A percentile compares a stretch with the other conserved stretches of the same genome.
Conservation (phyloP, 2,329 filamentous ascomycete species). For the Fusarium sp. region DNA sequence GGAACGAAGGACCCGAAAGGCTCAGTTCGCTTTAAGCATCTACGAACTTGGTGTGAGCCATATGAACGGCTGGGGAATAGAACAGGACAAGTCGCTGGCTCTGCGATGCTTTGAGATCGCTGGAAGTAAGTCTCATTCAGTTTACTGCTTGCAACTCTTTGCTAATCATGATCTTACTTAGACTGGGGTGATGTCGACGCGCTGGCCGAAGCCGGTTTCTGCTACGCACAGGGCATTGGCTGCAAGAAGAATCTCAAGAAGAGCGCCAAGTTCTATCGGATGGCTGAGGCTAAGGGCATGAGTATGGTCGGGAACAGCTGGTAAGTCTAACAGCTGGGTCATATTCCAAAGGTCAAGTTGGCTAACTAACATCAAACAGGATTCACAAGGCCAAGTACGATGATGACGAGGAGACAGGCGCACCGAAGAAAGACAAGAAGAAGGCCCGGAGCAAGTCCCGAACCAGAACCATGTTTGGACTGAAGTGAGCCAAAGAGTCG, state of each 20-base stretch:
- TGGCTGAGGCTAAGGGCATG: slow-evolving; percentile 92
- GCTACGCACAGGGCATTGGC: slow-evolving; percentile 91
- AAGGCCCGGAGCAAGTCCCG: slow-evolving; percentile 81
- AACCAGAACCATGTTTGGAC: slow-evolving; percentile 77
- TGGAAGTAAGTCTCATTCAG: slow-evolving; percentile 67
- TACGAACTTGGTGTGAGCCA: slow-evolving; percentile 97
- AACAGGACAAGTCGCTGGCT: slow-evolving; percentile 88
- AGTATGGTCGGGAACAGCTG: slow-evolving; percentile 99
- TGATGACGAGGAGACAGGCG: slow-evolving; percentile 68
- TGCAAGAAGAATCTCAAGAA: slow-evolving; percentile 97
- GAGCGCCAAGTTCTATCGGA: slow-evolving; percentile 88
- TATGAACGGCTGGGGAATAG: slow-evolving; percentile 97
- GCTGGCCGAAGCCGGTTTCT: slow-evolving; percentile 92
- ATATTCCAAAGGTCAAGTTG: not conserved
- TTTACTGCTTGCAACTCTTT: not conserved
- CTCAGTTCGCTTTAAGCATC: slow-evolving; percentile 93
- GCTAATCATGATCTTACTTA: slow-evolving; percentile 54
- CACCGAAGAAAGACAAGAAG: slow-evolving; percentile 64
- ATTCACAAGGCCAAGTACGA: slow-evolving; percentile 97
- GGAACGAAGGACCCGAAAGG: slow-evolving; percentile 84
- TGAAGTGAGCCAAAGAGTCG: slow-evolving; percentile 45
- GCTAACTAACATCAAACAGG: slow-evolving; percentile 61
- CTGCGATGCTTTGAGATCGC: slow-evolving; percentile 97
- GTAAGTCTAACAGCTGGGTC: slow-evolving; percentile 64
- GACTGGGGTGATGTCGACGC: slow-evolving; percentile 96